Evolutionary conservation across 306 rosid species (phyloP).

Genomic region (Bauhinia variegata): DNA sequence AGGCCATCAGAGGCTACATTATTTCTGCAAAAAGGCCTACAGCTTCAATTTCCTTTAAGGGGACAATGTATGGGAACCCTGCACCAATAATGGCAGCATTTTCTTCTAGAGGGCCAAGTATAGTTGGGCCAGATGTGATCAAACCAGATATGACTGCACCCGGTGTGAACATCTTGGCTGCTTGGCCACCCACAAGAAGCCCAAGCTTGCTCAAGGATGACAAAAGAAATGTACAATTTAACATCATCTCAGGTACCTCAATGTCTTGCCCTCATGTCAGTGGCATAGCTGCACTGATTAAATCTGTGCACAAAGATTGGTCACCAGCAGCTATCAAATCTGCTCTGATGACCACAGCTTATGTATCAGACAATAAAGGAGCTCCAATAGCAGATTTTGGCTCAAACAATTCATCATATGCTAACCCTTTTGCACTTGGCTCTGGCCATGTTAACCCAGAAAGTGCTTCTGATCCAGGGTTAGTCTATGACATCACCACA

Average conservation of each 20-base stretch:
- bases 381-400: constrained; percentile 49
- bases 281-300: constrained; percentile 65
- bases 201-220: constrained; percentile 52
- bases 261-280: constrained; percentile 89
- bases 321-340: constrained; percentile 79
- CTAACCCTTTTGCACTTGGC: constrained; percentile 64
- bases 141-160: constrained; percentile 84
- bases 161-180: constrained; percentile 77
- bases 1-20: constrained; percentile 40
- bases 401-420: constrained; percentile 36
- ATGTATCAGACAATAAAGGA: constrained; percentile 51
- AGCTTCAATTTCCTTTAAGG: constrained; percentile 55
- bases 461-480: constrained; percentile 68
- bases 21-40: constrained; percentile 34
- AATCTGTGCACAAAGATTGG: constrained; percentile 55
- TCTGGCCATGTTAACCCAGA: constrained; percentile 79
- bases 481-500: constrained; percentile 59
- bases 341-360: constrained; percentile 76
- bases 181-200: constrained; percentile 65
- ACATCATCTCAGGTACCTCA: constrained; percentile 77
- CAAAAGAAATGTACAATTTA: constrained; percentile 58
- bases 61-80: constrained; percentile 54
- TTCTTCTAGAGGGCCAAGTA: constrained; percentile 76
- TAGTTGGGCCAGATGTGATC: constrained; percentile 52
- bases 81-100: constrained; percentile 73